Evolutionary conservation across 2,329 filamentous ascomycete species (phyloP).

Genomic region (Calonectria multiphialidica): DNA sequence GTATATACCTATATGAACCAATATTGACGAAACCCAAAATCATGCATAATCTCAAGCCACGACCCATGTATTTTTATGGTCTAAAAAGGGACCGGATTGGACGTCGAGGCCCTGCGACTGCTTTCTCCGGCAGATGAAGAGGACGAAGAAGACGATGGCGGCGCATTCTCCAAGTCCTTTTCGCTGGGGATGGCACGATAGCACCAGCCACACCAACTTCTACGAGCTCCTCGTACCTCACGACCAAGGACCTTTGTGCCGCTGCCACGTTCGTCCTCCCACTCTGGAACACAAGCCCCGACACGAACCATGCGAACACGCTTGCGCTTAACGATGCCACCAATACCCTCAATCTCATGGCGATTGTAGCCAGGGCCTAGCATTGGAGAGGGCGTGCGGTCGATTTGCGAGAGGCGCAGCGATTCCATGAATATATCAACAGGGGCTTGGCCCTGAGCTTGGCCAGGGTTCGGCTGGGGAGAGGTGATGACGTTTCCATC

Average conservation of each 20-base stretch:
- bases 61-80: conserved; percentile 9
- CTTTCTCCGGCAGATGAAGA: conserved; percentile 39
- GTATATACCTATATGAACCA: background rate
- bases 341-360: conserved; percentile 93
- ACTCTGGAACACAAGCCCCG: conserved; percentile 87
- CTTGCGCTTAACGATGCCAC: conserved; percentile 89
- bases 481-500: conserved; percentile 49
- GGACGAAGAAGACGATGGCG: conserved; percentile 40
- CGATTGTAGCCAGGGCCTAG: conserved; percentile 81
- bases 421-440: conserved; percentile 46
- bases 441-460: conserved; percentile 32
- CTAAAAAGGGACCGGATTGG: conserved; percentile 33
- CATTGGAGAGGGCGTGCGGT: conserved; percentile 62
- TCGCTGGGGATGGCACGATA: conserved; percentile 76
- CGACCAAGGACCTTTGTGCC: conserved; percentile 74
- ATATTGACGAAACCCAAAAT: background rate
- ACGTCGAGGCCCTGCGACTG: conserved; percentile 38
- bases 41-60: background rate
- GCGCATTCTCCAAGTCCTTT: conserved; percentile 52
- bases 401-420: conserved; percentile 41
- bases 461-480: conserved; percentile 26
- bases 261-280: conserved; percentile 78
- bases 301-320: conserved; percentile 85
- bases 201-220: conserved; percentile 97
- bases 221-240: conserved; percentile 75